Conservation (phyloP, 2,329 filamentous ascomycete genomes). For the Botrytis squamosa region DNA sequence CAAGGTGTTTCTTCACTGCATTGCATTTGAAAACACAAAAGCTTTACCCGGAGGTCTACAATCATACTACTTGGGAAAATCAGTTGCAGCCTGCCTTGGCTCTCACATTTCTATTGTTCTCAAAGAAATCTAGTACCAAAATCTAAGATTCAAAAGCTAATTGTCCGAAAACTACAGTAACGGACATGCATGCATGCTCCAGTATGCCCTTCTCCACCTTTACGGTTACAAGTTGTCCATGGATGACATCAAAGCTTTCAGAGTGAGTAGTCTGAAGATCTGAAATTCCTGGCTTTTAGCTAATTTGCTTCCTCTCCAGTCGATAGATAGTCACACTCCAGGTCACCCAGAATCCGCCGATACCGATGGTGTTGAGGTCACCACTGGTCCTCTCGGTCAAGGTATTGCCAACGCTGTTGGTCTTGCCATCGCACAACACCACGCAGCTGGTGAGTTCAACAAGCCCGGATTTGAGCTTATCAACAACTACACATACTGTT, state of each 20-base stretch:
- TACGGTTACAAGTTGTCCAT: conserved; percentile 86
- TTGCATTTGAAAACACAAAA: not conserved
- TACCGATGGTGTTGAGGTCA: conserved; percentile 95
- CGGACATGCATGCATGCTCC: conserved; percentile 98
- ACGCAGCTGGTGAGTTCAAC: conserved; percentile 91
- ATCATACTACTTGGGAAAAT: not conserved
- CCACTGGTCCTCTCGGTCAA: conserved; percentile 95
- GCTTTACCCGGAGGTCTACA: no score
- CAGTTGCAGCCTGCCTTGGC: not conserved
- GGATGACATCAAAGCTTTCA: conserved; percentile 94
- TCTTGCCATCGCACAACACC: conserved; percentile 93
- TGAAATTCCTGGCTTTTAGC: conserved; percentile 11
- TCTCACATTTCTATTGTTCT: not conserved
- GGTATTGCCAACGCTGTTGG: conserved; percentile 97
- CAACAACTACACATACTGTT: conserved; percentile 95
- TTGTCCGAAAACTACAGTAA: conserved; percentile 58
- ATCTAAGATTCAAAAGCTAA: not conserved
- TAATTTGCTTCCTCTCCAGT: conserved; percentile 38
- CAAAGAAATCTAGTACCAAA: not conserved
- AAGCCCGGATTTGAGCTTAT: conserved; percentile 88
- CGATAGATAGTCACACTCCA: conserved; percentile 73
- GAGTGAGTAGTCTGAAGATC: conserved; percentile 58
- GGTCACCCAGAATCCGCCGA: conserved; percentile 97
- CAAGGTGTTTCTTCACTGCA: not conserved
- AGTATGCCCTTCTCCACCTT: conserved; percentile 96